Base-by-base conservation (phyloP, 2,329 filamentous ascomycete species). In the Chaetomiaceae sp. region DNA sequence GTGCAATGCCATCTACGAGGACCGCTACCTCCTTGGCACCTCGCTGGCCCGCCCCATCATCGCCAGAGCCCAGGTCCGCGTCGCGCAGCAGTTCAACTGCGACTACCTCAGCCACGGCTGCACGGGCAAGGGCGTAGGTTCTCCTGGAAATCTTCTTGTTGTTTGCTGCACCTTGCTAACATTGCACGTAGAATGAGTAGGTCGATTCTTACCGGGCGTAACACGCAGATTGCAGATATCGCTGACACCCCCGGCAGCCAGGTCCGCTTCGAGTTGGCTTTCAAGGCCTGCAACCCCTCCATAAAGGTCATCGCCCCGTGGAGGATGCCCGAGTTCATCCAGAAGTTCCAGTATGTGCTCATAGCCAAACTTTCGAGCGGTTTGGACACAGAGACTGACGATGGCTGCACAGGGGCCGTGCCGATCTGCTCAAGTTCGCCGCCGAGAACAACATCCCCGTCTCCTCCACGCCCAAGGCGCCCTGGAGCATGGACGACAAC, bases 261-360 rank as follows among this genome's bases (percentile, higher is more conserved):
- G 60, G 79, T 83, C 57, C 75, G 79, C 57, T 83, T 84, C 66
- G 80, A 84, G 60, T 61, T 68, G 20, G 65, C 66, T 14, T 68
- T 63, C 51, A 60, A 62, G 42, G 55, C 57, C 24, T 56, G 55
- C 57, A 65, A 84, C 66, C 83, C 80, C 35, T 69, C 68, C 50
- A 83, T 86, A 67, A 79, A 83, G 67, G 76, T 87, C 61, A 83
- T 88, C 61, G 83, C 83, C n/a, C 84, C 84, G 24, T 88, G 84
- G 84, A 70, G 84, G 56, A 67, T 83, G 51, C 80, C 82, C 32
- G 74, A 76, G 60, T 87, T 88, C 71, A 84, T 78, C 70, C 72
- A 84, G 54, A 74, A 75, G 51, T 88, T 87, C 75, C 75, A 68
- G 63, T 61, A 20, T 50, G 60, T 55, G n/a, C 45, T 45, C 6